A percentile compares a stretch with the other conserved stretches of the same genome.
These are phyloP conservation scores for Peribolospora kevripleyi DNA, from an alignment of 768 basidiomycete species.

Conservation along the genomic window DNA sequence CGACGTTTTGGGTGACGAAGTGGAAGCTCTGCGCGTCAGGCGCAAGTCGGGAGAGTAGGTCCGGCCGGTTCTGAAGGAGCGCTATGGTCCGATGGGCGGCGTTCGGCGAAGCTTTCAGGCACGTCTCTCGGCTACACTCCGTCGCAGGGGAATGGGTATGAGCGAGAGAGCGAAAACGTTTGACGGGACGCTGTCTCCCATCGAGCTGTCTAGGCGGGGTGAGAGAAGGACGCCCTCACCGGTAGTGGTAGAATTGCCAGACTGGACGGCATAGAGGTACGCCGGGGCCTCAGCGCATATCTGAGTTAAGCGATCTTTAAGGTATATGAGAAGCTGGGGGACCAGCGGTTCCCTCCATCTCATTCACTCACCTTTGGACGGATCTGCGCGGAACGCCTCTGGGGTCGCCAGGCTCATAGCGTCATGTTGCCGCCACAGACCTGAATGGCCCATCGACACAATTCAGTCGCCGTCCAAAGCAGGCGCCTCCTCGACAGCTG, in stretches of 20 bases:
- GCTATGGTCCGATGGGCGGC: conserved; percentile 33
- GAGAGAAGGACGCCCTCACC: conserved; percentile 21
- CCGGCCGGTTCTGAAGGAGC: conserved; percentile 19
- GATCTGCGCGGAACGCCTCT: conserved; percentile 6
- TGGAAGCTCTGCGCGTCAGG: conserved; percentile 15
- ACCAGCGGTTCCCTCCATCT: too few relatives aligned
- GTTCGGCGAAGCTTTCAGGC: conserved; percentile 28
- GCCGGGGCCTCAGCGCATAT: neutral
- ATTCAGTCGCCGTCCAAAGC: too few relatives aligned
- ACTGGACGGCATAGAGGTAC: conserved; percentile 11
- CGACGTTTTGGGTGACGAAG: conserved; percentile 13
- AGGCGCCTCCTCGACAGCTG: too few relatives aligned
- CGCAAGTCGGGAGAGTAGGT: conserved; percentile 10
- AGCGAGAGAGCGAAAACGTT: too few relatives aligned
- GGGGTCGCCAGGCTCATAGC: conserved; percentile 6
- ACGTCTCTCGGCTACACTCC: too few relatives aligned
- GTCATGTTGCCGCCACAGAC: conserved; percentile 5
- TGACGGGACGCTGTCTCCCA: neutral
- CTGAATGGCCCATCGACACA: neutral
- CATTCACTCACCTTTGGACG: neutral
- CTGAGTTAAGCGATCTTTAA: neutral
- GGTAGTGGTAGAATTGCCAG: conserved; percentile 44
- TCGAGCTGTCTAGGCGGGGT: conserved; percentile 21
- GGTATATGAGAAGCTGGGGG: neutral
- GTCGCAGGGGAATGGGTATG: too few relatives aligned